These are phyloP conservation scores for Paralagenidium karlingii DNA, from an alignment of 352 stramenopile species.

Conservation along the genomic window DNA sequence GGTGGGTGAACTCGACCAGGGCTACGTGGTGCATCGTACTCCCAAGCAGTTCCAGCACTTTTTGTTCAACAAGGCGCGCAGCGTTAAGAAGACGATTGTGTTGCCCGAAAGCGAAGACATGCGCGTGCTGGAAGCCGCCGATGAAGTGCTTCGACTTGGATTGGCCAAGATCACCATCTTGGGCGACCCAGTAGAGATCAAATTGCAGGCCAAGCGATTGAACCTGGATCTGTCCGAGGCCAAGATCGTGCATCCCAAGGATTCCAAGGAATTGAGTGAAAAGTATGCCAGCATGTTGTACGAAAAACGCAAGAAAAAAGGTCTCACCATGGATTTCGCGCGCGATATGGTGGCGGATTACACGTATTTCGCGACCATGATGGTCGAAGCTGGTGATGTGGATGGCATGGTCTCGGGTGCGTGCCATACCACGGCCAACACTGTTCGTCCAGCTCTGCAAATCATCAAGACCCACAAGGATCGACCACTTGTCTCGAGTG, in stretches of 20 bases:
- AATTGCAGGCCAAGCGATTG: conserved; percentile 44
- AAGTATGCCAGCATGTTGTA: conserved; percentile 49
- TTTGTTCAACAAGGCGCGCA: conserved; percentile 63
- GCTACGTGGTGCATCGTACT: conserved; percentile 43
- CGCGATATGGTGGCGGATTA: conserved; percentile 47
- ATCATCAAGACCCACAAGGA: conserved; percentile 73
- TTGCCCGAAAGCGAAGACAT: conserved; percentile 76
- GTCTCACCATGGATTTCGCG: conserved; percentile 38
- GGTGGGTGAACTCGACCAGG: conserved; percentile 48
- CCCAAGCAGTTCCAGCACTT: conserved; percentile 82
- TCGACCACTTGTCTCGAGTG: conserved; percentile 58
- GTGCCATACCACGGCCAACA: conserved; percentile 78
- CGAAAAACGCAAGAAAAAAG: conserved; percentile 79
- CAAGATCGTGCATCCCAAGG: conserved; percentile 39
- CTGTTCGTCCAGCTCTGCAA: conserved; percentile 78
- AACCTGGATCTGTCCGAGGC: conserved; percentile 45
- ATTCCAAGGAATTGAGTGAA: conserved; percentile 28
- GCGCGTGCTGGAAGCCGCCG: conserved; percentile 63
- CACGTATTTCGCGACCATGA: conserved; percentile 80
- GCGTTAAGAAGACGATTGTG: conserved; percentile 67
- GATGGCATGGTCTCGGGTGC: conserved; percentile 81
- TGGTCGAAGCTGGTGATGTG: conserved; percentile 65
- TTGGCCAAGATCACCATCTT: conserved; percentile 70
- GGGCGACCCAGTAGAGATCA: conserved; percentile 57
- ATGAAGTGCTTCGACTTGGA: conserved; percentile 49